Evolutionary conservation across 2,329 filamentous ascomycete genomes (phyloP), one percentile per base, ranked within the genome.

Genomic region (Alternaria arborescens): DNA sequence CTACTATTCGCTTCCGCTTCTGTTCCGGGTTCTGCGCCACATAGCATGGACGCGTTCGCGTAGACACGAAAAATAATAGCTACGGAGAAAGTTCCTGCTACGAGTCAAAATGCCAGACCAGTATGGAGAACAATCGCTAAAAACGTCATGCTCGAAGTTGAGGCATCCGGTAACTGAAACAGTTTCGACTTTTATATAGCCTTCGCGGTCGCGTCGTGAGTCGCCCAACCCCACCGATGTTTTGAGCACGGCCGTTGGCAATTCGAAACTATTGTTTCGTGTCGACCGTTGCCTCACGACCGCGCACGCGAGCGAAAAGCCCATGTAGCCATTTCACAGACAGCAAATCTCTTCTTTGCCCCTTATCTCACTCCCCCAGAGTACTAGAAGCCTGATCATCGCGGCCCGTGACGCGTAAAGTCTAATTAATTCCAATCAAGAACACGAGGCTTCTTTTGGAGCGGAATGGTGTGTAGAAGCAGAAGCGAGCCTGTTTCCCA

Each of bases 241-340:
- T 52, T 32, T 36, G 44, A 54, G 53, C 58, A 62, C 62, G 47
- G 55, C 44, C 51, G 28, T 40, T 26, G 30, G 32, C 50, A 40
- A 26, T 50, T 52, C 60, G 26, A 62, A 52, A 63, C 67, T 67
- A 69, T 71, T 53, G 71, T 73, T 74, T 74, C 68, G 70, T 44
- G 56, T 68, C 30, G 30, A 32, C 42, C 41, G 30, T 41, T 47
- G 40, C 48, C 24, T 53, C 38, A 51, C 18, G 36, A 50, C 22
- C 22, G 24, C 40, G 41, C 55, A 52, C 24, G 42, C 46, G 20
- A 51, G 52, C 30, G 34, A 55, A 28, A 18, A 32, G 38, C 40
- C 53, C 26, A 46, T 8, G 20, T 43, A 34, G 12, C 18, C 44
- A 48, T 43, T 42, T 44, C 24, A 30, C 54, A 50, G 24, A 36